phyloP scores from a whole-genome alignment of 2,329 filamentous ascomycete species.

The Malbranchea cinnamomea region DNA sequence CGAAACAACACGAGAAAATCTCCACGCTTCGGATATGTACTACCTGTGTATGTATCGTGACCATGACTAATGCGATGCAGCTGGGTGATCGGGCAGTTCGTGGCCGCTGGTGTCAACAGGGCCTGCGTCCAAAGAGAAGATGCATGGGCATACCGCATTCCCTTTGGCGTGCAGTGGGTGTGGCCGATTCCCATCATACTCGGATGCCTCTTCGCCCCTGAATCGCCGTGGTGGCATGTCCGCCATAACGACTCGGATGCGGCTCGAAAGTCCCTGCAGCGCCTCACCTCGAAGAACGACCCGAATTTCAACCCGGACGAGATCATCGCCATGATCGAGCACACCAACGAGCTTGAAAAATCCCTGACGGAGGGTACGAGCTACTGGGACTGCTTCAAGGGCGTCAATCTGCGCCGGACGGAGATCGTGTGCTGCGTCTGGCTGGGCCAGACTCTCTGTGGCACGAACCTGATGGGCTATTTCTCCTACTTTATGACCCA shows the following conservation, averaged over 20 bases:
- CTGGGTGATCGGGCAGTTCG: slow-evolving; percentile 28
- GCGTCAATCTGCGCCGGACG: slow-evolving; percentile 23
- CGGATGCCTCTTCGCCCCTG: slow-evolving; percentile 16
- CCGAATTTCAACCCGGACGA: slow-evolving; percentile 16
- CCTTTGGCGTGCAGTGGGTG: slow-evolving; percentile 21
- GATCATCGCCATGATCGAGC: slow-evolving; percentile 23
- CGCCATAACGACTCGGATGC: slow-evolving; percentile 21
- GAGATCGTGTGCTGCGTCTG: slow-evolving; percentile 26
- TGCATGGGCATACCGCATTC: slow-evolving; percentile 24
- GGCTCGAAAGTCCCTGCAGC: slow-evolving; percentile 17
- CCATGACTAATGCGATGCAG: too few species aligned
- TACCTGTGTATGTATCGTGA: too few species aligned
- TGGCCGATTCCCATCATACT: slow-evolving; percentile 15
- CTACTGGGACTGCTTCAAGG: slow-evolving; percentile 19
- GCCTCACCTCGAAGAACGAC: slow-evolving; percentile 15
- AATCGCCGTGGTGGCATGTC: slow-evolving; percentile 26
- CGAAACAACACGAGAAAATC: too few species aligned
- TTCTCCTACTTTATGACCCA: slow-evolving; percentile 22
- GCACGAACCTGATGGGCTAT: slow-evolving; percentile 19
- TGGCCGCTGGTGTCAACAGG: slow-evolving; percentile 21
- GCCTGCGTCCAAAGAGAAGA: slow-evolving; percentile 15
- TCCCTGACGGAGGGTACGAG: slow-evolving; percentile 9
- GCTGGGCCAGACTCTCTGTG: slow-evolving; percentile 20
- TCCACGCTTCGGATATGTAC: too few species aligned
- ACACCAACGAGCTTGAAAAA: slow-evolving; percentile 22